Evolutionary conservation across 2,329 filamentous ascomycete species (phyloP).

Genomic region (Pseudomassariella vexata): DNA sequence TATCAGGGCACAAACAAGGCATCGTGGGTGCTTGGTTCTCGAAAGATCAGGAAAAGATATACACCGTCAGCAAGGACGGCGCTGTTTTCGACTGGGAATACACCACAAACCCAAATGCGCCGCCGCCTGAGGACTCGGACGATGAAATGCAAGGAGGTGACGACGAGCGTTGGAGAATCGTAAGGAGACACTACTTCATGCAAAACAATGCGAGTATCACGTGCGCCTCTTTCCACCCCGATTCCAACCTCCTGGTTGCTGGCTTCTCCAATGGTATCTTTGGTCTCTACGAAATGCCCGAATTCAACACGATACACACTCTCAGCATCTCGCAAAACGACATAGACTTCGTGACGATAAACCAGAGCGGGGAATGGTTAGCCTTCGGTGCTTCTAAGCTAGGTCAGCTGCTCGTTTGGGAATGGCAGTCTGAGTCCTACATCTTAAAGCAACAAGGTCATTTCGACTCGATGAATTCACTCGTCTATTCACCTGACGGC

Average conservation of each 20-base stretch:
- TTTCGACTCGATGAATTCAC: conserved; percentile 89
- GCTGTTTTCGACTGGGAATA: conserved; percentile 94
- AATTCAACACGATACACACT: conserved; percentile 92
- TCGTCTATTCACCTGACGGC: conserved; percentile 90
- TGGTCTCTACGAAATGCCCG: conserved; percentile 89
- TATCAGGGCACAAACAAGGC: conserved; percentile 85
- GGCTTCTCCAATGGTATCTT: conserved; percentile 95
- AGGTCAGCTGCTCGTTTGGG: conserved; percentile 96
- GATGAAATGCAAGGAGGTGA: conserved; percentile 56
- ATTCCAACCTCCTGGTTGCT: conserved; percentile 86
- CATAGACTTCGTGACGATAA: conserved; percentile 91
- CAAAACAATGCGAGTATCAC: conserved; percentile 81
- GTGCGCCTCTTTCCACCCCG: conserved; percentile 83
- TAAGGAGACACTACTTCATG: conserved; percentile 89
- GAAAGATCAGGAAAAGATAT: conserved; percentile 88
- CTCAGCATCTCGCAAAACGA: conserved; percentile 92
- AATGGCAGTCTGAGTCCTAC: conserved; percentile 99
- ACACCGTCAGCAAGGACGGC: conserved; percentile 95
- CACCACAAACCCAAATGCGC: conserved; percentile 51
- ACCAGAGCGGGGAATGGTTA: conserved; percentile 92
- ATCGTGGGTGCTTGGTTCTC: conserved; percentile 98
- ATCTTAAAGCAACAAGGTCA: conserved; percentile 98
- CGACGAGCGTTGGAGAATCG: conserved; percentile 77
- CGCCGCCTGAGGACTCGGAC: conserved; percentile 46
- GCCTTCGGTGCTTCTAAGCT: conserved; percentile 94